Base-by-base conservation (phyloP, 768 basidiomycete species). In the Pisolithus albus region DNA sequence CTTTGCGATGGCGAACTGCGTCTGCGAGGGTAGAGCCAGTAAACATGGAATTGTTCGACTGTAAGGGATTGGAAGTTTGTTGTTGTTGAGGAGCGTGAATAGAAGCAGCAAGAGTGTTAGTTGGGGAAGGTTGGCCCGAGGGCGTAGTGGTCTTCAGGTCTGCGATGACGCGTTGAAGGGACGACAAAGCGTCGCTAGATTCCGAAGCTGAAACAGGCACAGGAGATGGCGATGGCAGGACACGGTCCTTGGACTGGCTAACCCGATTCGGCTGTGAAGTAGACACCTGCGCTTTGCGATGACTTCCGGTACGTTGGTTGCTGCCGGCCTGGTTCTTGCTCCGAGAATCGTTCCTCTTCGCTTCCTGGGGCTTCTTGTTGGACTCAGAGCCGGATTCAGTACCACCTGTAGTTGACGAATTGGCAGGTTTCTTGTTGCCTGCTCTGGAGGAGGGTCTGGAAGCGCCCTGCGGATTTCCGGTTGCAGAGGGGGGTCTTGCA, bases 81-180 rank as follows among this genome's bases (percentile, higher is more conserved):
- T 59, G 60, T 18, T 54, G 61, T 55, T 82, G 82, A 37, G 78
- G 67, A 15, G 70, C 68, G 55, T 79, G 71, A 61, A 80, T 75
- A 40, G 77, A 72, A 58, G 62, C 68, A 55, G 74, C 56, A 34
- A 70, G 63, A 4, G 68, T 64, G 46, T 71, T 75, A 53, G 70
- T 66, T 55, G 69, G 70, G 61, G 70, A 68, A 0, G 52, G 39
- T 59, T 69, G 78, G 61, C 73, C 79, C 47, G 81, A 74, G 46
- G 88, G 82, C 49, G 89, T 84, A 3, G 90, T 79, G 16, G 86
- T 85, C 77, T 92, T 95, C 56, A 96, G 76, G 68, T 97, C 93
- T 51, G 88, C 88, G 59, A 97, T 97, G 67, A 96, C 86, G 52
- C 90, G 83, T 64, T 97, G 92, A 49, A 97, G 80, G 26, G 89